Evolutionary conservation across 805 yeast genomes (phyloP).

Genomic region (Ogataea dorogensis): DNA sequence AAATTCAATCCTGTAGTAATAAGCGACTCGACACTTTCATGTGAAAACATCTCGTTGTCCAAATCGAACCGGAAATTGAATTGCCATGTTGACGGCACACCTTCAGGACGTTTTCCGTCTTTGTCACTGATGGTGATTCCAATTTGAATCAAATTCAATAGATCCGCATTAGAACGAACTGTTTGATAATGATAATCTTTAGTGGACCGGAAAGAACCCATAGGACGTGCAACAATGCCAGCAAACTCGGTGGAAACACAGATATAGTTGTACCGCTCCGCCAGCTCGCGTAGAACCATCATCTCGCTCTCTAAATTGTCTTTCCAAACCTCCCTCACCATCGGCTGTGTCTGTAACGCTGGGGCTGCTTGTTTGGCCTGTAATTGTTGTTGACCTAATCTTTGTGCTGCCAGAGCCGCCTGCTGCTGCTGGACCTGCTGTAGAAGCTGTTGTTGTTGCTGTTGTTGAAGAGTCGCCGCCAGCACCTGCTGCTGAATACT

Average conservation of each 20-base stretch:
- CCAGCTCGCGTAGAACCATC: constrained; percentile 55
- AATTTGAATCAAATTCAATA: constrained; percentile 80
- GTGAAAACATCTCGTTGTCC: constrained; percentile 77
- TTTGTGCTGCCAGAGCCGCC: constrained; percentile 22
- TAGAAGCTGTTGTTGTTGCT: constrained; percentile 22
- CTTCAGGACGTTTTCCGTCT: constrained; percentile 66
- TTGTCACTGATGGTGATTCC: constrained; percentile 74
- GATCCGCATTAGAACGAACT: constrained; percentile 84
- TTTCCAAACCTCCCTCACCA: constrained; percentile 72
- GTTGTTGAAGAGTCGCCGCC: constrained; percentile 27
- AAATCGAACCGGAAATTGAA: constrained; percentile 86
- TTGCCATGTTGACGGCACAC: constrained; percentile 84
- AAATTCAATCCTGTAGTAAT: constrained; percentile 83
- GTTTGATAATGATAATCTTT: constrained; percentile 96
- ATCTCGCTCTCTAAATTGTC: constrained; percentile 68
- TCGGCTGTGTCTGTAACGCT: constrained; percentile 37
- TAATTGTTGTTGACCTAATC: constrained; percentile 20
- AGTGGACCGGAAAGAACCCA: constrained; percentile 86
- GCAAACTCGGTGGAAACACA: constrained; percentile 91
- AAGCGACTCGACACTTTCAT: constrained; percentile 78
- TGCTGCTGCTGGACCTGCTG: constrained; percentile 26
- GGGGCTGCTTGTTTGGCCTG: constrained; percentile 21
- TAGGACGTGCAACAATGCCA: constrained; percentile 93
- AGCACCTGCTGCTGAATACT: constrained; percentile 31
- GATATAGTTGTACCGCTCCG: constrained; percentile 55